These are phyloP conservation scores for Stereum hirsutum DNA, from an alignment of 1,284 basidiomycete genomes.

Conservation along the genomic window DNA sequence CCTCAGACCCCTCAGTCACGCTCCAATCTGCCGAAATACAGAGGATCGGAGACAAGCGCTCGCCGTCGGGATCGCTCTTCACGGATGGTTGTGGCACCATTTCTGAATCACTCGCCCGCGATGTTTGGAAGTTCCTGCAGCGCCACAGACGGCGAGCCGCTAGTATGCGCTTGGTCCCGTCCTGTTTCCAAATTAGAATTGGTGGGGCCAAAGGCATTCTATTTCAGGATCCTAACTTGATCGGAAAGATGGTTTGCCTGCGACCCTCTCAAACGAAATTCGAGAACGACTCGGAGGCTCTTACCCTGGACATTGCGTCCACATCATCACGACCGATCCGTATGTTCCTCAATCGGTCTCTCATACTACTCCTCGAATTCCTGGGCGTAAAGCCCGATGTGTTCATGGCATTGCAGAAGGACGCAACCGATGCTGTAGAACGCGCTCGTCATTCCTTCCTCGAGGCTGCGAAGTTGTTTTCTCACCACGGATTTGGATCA, in stretches of 20 bases:
- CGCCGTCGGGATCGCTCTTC: too few species aligned
- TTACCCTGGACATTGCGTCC: constrained; percentile 51
- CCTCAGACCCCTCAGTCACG: too few species aligned
- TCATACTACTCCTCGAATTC: constrained; percentile 58
- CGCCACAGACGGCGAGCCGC: constrained; percentile 26
- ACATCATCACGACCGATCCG: constrained; percentile 49
- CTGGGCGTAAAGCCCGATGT: constrained; percentile 41
- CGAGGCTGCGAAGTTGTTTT: constrained; percentile 37
- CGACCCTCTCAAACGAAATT: constrained; percentile 59
- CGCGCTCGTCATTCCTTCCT: constrained; percentile 32
- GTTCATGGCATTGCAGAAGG: constrained; percentile 47
- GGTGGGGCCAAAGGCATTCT: constrained; percentile 58
- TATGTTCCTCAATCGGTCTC: constrained; percentile 56
- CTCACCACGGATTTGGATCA: constrained; percentile 29
- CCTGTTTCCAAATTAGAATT: constrained; percentile 51
- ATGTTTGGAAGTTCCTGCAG: constrained; percentile 37
- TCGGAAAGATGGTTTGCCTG: constrained; percentile 35
- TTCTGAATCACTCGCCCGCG: constrained; percentile 41
- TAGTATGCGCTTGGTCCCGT: constrained; percentile 27
- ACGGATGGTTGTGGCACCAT: constrained; percentile 68
- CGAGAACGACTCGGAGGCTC: constrained; percentile 31
- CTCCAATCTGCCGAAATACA: too few species aligned
- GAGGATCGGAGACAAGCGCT: too few species aligned
- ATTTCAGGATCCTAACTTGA: constrained; percentile 39
- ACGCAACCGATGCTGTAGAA: constrained; percentile 38